Percentiles rank a stretch among this genome's conserved stretches.
Evolutionary conservation across 257 asterid species (phyloP).

Genomic region (Ilex aquifolium): DNA sequence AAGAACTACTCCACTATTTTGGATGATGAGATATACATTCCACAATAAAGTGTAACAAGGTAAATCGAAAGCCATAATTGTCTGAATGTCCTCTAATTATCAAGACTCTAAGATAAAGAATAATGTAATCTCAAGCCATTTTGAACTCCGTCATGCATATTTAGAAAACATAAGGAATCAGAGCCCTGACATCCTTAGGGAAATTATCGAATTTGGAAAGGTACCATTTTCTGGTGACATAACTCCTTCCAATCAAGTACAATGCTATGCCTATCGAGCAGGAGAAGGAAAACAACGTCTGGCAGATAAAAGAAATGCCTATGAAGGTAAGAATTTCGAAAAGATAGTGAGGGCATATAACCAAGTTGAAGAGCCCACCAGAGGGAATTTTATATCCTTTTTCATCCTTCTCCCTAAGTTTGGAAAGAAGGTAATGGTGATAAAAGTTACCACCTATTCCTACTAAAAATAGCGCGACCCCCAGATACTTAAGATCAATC

Average conservation of each 20-base stretch:
- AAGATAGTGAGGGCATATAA: conserved; percentile 71
- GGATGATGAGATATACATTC: no score
- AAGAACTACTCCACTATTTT: no score
- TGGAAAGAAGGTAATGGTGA: conserved; percentile 64
- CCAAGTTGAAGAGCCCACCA: conserved; percentile 59
- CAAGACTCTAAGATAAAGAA: no score
- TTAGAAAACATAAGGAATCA: conserved; percentile 60
- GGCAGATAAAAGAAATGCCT: conserved; percentile 53
- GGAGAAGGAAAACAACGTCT: conserved; percentile 30
- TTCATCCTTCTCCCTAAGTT: conserved; percentile 43
- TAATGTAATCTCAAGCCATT: no score
- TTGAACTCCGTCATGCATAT: background rate
- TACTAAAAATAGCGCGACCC: conserved; percentile 24
- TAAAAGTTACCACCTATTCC: conserved; percentile 62
- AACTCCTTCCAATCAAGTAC: conserved; percentile 51
- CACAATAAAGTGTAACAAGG: no score
- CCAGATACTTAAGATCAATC: conserved; percentile 52
- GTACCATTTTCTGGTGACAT: conserved; percentile 63
- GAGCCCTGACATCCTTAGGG: conserved; percentile 55
- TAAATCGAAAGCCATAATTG: no score
- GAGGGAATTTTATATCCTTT: conserved; percentile 56
- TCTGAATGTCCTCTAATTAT: no score
- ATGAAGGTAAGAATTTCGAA: conserved; percentile 45
- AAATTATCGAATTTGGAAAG: conserved; percentile 61
- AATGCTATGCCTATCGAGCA: conserved; percentile 33